Evolutionary conservation across 805 yeast species (phyloP).

Genomic region (Candida vartiovaarae): DNA sequence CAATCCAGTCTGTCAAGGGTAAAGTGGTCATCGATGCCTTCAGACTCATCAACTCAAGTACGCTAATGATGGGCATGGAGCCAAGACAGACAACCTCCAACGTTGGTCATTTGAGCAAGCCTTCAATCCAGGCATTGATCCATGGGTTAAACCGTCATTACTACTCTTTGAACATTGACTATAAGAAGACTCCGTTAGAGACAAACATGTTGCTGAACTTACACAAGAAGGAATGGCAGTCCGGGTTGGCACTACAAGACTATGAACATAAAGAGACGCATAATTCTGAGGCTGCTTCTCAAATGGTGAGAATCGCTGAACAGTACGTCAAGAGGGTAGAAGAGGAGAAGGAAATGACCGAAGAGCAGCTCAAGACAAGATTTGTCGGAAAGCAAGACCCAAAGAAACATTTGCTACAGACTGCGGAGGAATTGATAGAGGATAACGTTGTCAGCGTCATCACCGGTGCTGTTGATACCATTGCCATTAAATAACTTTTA

Average conservation of each 20-base stretch:
- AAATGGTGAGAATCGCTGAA: slow-evolving; percentile 84
- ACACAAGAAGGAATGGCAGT: slow-evolving; percentile 94
- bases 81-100: slow-evolving; percentile 97
- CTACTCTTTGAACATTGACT: slow-evolving; percentile 91
- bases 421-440: slow-evolving; percentile 80
- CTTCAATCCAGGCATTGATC: slow-evolving; percentile 91
- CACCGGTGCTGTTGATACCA: slow-evolving; percentile 84
- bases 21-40: slow-evolving; percentile 98
- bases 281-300: slow-evolving; percentile 64
- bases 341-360: slow-evolving; percentile 84
- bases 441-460: slow-evolving; percentile 83
- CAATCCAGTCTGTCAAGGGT: slow-evolving; percentile 97
- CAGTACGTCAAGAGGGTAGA: slow-evolving; percentile 84
- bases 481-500: slow-evolving; percentile 62
- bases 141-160: slow-evolving; percentile 97
- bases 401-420: slow-evolving; percentile 88
- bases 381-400: slow-evolving; percentile 99
- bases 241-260: slow-evolving; percentile 75
- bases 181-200: slow-evolving; percentile 86
- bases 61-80: slow-evolving; percentile 92
- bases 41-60: slow-evolving; percentile 81
- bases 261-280: slow-evolving; percentile 70
- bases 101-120: slow-evolving; percentile 91
- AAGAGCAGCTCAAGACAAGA: slow-evolving; percentile 87
- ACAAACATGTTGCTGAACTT: slow-evolving; percentile 89